A percentile compares a stretch with the other conserved stretches of the same genome.
These are phyloP conservation scores for Exophiala sp. DNA, from an alignment of 2,329 filamentous ascomycete genomes.

Conservation along the genomic window DNA sequence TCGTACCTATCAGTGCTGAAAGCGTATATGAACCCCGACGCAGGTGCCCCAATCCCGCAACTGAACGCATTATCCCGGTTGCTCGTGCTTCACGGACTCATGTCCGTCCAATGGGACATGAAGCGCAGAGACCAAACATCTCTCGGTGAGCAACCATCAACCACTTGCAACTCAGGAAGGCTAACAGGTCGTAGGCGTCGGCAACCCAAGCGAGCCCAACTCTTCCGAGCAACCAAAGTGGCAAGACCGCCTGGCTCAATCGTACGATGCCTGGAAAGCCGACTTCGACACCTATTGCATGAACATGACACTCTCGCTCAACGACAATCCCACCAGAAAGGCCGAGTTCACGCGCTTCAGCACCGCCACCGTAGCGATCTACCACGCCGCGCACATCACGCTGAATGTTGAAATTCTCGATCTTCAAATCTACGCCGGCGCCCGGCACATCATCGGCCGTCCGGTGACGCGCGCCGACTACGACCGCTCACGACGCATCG, in stretches of 20 bases:
- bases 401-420: constrained; percentile 59
- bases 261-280: constrained; percentile 57
- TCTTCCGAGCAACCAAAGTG: constrained; percentile 44
- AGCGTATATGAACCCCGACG: constrained; percentile 50
- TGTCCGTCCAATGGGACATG: constrained; percentile 63
- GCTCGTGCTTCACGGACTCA: constrained; percentile 58
- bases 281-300: constrained; percentile 56
- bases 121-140: constrained; percentile 60
- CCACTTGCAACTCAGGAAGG: background rate
- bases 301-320: constrained; percentile 35
- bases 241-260: constrained; percentile 50
- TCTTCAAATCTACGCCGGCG: constrained; percentile 60
- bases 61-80: constrained; percentile 54
- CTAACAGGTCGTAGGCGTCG: constrained; percentile 1
- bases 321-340: constrained; percentile 28
- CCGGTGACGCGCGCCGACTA: constrained; percentile 52
- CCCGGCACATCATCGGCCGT: constrained; percentile 57
- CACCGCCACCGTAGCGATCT: constrained; percentile 53
- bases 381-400: constrained; percentile 56
- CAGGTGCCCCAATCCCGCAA: constrained; percentile 35
- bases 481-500: constrained; percentile 47
- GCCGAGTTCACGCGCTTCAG: constrained; percentile 47
- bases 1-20: constrained; percentile 50
- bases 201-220: constrained; percentile 9
- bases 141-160: constrained; percentile 42